Evolutionary conservation across 495 filamentous ascomycete genomes (phyloP).

Genomic region (Aspergillus haitiensis): DNA sequence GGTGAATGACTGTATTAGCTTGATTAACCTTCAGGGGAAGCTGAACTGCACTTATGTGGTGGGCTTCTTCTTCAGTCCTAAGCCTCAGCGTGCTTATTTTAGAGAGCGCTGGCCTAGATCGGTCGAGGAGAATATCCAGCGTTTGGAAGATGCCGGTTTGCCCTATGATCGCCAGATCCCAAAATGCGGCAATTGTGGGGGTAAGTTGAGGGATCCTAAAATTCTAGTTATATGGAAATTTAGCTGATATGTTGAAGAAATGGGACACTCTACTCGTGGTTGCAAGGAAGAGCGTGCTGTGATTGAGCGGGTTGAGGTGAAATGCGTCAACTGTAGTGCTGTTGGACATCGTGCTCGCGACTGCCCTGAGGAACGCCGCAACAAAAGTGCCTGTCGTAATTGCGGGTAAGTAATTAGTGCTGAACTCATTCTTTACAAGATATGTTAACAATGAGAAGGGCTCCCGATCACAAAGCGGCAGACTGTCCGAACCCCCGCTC

Average conservation of each 20-base stretch:
- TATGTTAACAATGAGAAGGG: constrained; percentile 29
- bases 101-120: constrained; percentile 64
- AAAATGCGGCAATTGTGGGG: constrained; percentile 68
- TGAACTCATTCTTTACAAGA: neutral
- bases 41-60: constrained; percentile 72
- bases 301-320: constrained; percentile 52
- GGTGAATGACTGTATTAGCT: constrained; percentile 59
- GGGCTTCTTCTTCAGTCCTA: constrained; percentile 62
- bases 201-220: constrained; percentile 35
- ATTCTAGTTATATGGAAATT: neutral
- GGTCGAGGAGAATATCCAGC: constrained; percentile 69
- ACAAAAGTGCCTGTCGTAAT: constrained; percentile 74
- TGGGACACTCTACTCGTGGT: constrained; percentile 68
- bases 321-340: constrained; percentile 74
- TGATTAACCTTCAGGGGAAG: constrained; percentile 84
- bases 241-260: constrained; percentile 45
- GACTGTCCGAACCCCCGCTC: constrained; percentile 73
- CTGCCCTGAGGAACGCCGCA: constrained; percentile 62
- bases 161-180: constrained; percentile 63
- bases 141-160: constrained; percentile 70
- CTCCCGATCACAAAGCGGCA: constrained; percentile 57
- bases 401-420: constrained; percentile 60
- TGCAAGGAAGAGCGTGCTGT: constrained; percentile 64
- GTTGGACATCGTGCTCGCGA: constrained; percentile 69
- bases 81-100: constrained; percentile 62